Evolutionary conservation across 208 protist species (phyloP), one percentile per base, ranked within the genome.

Genomic region (Histomonas meleagridis): DNA sequence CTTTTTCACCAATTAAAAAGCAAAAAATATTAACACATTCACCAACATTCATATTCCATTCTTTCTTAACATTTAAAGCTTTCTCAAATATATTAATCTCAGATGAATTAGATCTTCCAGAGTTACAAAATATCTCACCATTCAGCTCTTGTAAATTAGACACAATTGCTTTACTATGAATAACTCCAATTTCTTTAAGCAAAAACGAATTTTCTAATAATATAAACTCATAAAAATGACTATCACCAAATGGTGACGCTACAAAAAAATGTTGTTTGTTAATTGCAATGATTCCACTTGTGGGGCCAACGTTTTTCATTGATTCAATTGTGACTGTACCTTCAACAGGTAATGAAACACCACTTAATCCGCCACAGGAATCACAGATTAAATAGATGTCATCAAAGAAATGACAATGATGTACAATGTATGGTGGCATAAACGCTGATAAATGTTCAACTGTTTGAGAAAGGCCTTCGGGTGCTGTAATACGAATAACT

Each of bases 11-110:
- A 65, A n/a, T n/a, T 51, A 32, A 57, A 21, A 46, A 18, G 9
- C 46, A 86, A 48, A 86, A 86, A 51, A 86, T 55, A 21, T 40
- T 32, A 7, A 86, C n/a, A 28, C 76, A 86, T n/a, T 86, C 55
- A 18, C 26, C 46, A 32, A 86, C 38, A 23, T 55, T 46, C 3
- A 49, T 86, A 7, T 53, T 40, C 0, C 18, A 9, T 40, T 18
- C 32, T 86, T 43, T 86, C 38, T 46, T 40, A n/a, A 40, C 51
- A 40, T 32, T 0, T 55, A 86, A 57, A 18, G 76, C n/a, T 46
- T 32, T 51, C 26, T 86, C 76, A 86, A 55, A 86, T 1, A 86
- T 5, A 38, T 46, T 0, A 57, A 86, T 55, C 55, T 40, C 23
- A 26, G 43, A 43, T n/a, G 43, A 51, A 4, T 43, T 32, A 5